phyloP scores from a whole-genome alignment of 106 monocot species.

The Allium sativum region DNA sequence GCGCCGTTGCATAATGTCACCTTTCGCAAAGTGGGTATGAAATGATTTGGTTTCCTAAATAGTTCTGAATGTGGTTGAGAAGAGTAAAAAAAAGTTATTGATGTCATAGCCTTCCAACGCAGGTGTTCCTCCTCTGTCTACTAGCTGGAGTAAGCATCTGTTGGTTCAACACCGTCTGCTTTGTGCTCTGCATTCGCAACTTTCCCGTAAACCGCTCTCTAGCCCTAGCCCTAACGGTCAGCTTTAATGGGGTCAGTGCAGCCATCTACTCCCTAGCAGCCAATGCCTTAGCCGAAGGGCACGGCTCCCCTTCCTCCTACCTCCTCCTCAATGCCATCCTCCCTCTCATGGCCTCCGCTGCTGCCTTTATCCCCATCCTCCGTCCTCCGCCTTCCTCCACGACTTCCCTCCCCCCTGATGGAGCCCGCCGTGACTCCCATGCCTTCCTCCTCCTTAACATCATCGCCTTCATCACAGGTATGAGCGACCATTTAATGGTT shows the following conservation, averaged over 20 bases:
- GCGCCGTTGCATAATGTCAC: too few relatives aligned
- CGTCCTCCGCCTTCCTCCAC: constrained; percentile 22
- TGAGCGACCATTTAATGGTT: too few relatives aligned
- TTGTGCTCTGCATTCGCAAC: constrained; percentile 64
- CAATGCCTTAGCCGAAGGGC: constrained; percentile 24
- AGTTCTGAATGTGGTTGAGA: not conserved
- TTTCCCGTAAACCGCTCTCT: constrained; percentile 54
- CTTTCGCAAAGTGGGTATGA: too few relatives aligned
- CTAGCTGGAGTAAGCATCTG: constrained; percentile 72
- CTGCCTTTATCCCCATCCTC: constrained; percentile 49
- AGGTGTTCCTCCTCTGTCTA: constrained; percentile 68
- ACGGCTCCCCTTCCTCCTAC: constrained; percentile 26
- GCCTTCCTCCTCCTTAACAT: constrained; percentile 56
- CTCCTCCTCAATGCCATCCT: constrained; percentile 69
- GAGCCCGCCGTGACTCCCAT: constrained; percentile 19
- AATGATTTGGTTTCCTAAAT: too few relatives aligned
- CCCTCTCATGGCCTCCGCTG: constrained; percentile 42
- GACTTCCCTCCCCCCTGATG: constrained; percentile 9
- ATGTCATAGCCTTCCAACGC: not conserved
- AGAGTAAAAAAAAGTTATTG: not conserved
- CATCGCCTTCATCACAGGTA: constrained; percentile 61
- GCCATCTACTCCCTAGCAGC: constrained; percentile 60
- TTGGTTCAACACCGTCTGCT: constrained; percentile 91
- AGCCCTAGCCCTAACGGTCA: constrained; percentile 67
- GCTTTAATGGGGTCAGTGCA: constrained; percentile 79